Evolutionary conservation across 2,329 filamentous ascomycete genomes (phyloP).

Genomic region (Pestalotiopsis sp.): DNA sequence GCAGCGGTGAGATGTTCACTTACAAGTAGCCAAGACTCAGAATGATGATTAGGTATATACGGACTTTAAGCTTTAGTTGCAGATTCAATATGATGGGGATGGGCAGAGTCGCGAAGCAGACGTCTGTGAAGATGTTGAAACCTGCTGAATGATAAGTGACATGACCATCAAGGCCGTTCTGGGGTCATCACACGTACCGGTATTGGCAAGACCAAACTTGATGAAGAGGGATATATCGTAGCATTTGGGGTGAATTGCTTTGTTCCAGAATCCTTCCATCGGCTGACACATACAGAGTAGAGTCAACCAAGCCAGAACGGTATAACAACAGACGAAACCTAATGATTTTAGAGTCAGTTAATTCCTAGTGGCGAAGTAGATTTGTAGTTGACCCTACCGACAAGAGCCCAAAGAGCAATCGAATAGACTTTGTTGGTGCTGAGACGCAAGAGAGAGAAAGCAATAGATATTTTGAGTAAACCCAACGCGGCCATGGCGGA

Average conservation of each 20-base stretch:
- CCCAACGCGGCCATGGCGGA: slow-evolving; percentile 43
- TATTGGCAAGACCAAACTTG: slow-evolving; percentile 24
- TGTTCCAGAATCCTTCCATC: slow-evolving; percentile 9
- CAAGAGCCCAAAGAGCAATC: slow-evolving; percentile 17
- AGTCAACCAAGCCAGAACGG: slow-evolving; percentile 21
- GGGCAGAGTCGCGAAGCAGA: slow-evolving; percentile 44
- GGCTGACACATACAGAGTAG: slow-evolving; percentile 23
- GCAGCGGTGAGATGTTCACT: background rate
- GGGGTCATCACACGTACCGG: slow-evolving; percentile 13
- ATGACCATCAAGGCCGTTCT: background rate
- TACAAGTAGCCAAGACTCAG: slow-evolving; percentile 43
- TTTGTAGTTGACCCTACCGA: background rate
- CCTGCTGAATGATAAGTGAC: slow-evolving; percentile 20
- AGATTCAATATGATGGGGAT: slow-evolving; percentile 44
- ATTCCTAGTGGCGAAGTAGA: background rate
- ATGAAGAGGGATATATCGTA: slow-evolving; percentile 22
- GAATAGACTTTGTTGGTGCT: slow-evolving; percentile 17
- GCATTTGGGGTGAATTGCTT: slow-evolving; percentile 2
- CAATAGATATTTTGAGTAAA: slow-evolving; percentile 28
- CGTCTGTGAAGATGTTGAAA: slow-evolving; percentile 46
- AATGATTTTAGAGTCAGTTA: background rate
- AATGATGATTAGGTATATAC: slow-evolving; percentile 42
- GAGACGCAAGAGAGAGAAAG: slow-evolving; percentile 45
- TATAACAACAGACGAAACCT: slow-evolving; percentile 23
- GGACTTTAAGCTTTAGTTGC: slow-evolving; percentile 40